Percentiles rank a stretch among this genome's conserved stretches.
Evolutionary conservation across 345 rosid species (phyloP).

Genomic region (Melaleuca quinquenervia): DNA sequence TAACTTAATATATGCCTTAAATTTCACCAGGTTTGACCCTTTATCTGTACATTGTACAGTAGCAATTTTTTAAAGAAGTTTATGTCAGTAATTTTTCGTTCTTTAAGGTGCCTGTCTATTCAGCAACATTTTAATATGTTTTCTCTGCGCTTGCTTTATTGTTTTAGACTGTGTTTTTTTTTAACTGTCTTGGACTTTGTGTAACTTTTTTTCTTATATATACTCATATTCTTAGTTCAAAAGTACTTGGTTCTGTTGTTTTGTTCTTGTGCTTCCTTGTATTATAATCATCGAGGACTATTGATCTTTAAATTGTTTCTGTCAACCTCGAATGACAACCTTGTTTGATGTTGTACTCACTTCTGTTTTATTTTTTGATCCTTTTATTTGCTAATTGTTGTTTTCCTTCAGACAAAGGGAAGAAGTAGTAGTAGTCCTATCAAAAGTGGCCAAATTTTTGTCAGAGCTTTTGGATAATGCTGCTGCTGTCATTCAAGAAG

Average conservation of each 20-base stretch:
- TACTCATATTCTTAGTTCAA: neutral
- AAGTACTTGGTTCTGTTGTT: neutral
- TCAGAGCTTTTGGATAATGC: constrained; percentile 50
- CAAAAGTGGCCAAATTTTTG: constrained; percentile 42
- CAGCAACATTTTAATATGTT: neutral
- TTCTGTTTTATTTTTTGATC: neutral
- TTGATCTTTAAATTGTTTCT: neutral
- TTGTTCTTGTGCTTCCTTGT: neutral
- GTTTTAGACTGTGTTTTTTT: neutral
- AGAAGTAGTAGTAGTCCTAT: constrained; percentile 39
- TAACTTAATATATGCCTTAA: constrained; percentile 58
- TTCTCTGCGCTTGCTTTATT: neutral
- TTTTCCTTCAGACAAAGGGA: constrained; percentile 42
- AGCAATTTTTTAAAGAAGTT: neutral
- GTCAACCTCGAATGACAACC: neutral
- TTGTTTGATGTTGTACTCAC: neutral
- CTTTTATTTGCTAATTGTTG: neutral
- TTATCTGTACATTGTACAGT: neutral
- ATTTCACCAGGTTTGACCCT: constrained; percentile 42
- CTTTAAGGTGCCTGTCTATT: neutral
- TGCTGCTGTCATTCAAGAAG: constrained; percentile 25
- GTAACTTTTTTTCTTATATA: neutral
- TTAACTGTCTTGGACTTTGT: neutral
- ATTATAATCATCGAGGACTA: neutral
- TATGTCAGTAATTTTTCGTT: neutral